Evolutionary conservation across 192 early-diverging fungal genomes (phyloP).

Genomic region (Dissophora ornata): DNA sequence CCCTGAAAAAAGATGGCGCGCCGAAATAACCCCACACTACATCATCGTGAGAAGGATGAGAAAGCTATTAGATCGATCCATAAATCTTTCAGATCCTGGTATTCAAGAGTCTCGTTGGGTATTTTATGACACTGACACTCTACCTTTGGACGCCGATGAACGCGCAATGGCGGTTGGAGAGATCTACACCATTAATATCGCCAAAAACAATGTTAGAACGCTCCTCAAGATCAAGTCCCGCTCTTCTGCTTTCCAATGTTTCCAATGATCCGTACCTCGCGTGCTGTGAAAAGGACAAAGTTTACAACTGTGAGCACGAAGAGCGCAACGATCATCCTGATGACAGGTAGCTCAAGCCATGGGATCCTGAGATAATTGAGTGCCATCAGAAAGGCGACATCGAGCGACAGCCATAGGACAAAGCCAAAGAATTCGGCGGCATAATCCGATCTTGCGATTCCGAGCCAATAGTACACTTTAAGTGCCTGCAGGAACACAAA

Average conservation of each 20-base stretch:
- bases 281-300: conserved; percentile 42
- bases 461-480: conserved; percentile 48
- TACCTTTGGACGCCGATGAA: conserved; percentile 36
- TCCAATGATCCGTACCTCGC: conserved; percentile 19
- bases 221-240: too few species aligned
- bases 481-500: conserved; percentile 57
- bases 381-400: conserved; percentile 46
- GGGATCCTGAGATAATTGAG: conserved; percentile 59
- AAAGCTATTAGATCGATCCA: not conserved
- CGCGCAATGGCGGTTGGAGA: conserved; percentile 25
- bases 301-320: conserved; percentile 30
- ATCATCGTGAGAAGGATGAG: not conserved
- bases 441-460: conserved; percentile 39
- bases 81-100: not conserved
- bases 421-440: conserved; percentile 53
- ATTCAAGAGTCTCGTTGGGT: too few species aligned
- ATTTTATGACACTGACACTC: too few species aligned
- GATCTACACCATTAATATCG: conserved; percentile 13
- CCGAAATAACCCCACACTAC: conserved; percentile 34
- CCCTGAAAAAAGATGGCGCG: conserved; percentile 2
- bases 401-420: conserved; percentile 55
- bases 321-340: conserved; percentile 36
- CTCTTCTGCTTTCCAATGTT: not conserved
- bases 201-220: too few species aligned
- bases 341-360: conserved; percentile 60